phyloP scores from a whole-genome alignment of 1,139 yeast genomes.

The Pichia sp. region DNA sequence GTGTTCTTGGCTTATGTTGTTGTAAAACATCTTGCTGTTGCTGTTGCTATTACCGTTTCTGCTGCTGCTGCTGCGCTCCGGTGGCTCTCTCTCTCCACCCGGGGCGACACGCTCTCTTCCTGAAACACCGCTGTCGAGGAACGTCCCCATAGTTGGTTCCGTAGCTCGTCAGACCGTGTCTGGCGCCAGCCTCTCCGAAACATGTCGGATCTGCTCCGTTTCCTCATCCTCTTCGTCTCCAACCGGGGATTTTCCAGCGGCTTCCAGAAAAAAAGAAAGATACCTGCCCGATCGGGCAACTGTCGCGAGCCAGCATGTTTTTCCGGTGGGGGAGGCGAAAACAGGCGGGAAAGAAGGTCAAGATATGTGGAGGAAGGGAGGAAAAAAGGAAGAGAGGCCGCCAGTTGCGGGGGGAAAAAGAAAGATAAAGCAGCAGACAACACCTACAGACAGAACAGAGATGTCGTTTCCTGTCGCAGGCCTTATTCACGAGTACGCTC shows the following conservation, averaged over 20 bases:
- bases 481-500: slow-evolving; percentile 37
- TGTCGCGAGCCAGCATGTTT: neutral
- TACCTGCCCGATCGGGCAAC: neutral
- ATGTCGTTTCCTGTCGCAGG: slow-evolving; percentile 29
- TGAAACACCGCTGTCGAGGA: neutral
- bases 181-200: neutral
- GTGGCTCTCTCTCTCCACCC: neutral
- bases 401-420: too few species aligned
- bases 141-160: neutral
- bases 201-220: neutral
- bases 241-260: neutral
- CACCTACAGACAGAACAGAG: neutral
- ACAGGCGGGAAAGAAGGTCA: neutral
- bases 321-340: neutral
- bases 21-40: too few species aligned
- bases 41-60: neutral
- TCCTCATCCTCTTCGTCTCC: neutral
- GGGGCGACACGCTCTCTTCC: neutral
- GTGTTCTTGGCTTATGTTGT: neutral
- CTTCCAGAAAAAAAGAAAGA: neutral
- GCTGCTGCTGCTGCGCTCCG: neutral
- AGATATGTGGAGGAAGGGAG: neutral
- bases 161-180: neutral
- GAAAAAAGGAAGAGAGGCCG: neutral
- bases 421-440: too few species aligned